phyloP scores from a whole-genome alignment of 2,329 filamentous ascomycete genomes.

The Pestalotiopsis sp. region DNA sequence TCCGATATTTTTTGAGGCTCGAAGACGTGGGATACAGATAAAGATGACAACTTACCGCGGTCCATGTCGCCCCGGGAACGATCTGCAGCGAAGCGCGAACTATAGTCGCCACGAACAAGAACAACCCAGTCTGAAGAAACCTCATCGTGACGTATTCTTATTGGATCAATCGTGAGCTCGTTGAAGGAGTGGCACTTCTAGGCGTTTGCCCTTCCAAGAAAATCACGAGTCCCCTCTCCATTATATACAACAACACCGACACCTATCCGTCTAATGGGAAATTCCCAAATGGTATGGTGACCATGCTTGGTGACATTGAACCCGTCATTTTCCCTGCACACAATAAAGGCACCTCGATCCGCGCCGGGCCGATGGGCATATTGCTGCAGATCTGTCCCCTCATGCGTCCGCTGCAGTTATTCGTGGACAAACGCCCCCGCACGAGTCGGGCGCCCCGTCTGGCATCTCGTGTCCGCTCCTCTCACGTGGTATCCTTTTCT shows the following conservation, averaged over 20 bases:
- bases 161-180: not conserved
- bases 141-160: constrained; percentile 2
- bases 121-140: constrained; percentile 15
- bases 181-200: not conserved
- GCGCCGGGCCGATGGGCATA: not conserved
- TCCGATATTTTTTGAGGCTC: not conserved
- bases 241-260: not conserved
- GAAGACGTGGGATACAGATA: not conserved
- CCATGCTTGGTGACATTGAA: not conserved
- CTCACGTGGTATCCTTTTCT: not conserved
- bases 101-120: constrained; percentile 25
- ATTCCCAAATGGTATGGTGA: not conserved
- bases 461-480: not conserved
- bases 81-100: constrained; percentile 31
- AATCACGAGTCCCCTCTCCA: not conserved
- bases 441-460: not conserved
- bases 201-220: not conserved
- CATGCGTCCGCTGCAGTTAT: not conserved
- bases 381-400: not conserved
- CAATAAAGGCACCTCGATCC: not conserved
- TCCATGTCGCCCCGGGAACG: constrained; percentile 31
- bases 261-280: not conserved
- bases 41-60: constrained; percentile 21
- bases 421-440: constrained; percentile 8
- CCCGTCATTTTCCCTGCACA: not conserved